Percentiles rank a stretch among this genome's conserved stretches.
phyloP scores from a whole-genome alignment of 2,329 filamentous ascomycete genomes.

The Phialocephala subalpina region DNA sequence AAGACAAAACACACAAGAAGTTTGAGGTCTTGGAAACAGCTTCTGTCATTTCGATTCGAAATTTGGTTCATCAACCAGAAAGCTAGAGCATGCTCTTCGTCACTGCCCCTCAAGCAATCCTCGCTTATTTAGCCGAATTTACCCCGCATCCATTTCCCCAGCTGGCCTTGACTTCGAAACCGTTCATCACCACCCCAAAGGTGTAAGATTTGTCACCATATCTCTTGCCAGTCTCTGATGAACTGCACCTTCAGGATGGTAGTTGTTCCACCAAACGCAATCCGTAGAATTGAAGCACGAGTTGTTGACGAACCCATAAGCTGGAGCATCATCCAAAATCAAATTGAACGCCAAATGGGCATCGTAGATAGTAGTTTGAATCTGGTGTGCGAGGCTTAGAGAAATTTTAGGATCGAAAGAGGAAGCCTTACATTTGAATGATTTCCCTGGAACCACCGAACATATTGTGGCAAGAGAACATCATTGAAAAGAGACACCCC shows the following conservation, averaged over 20 bases:
- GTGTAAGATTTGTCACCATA: background rate
- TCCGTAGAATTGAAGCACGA: background rate
- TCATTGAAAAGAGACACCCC: conserved; percentile 5
- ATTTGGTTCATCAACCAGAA: too few species aligned
- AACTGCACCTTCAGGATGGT: background rate
- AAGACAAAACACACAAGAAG: too few species aligned
- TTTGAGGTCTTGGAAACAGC: too few species aligned
- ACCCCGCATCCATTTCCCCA: too few species aligned
- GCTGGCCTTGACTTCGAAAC: too few species aligned
- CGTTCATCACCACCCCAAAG: background rate
- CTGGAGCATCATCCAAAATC: conserved; percentile 2
- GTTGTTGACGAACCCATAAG: background rate
- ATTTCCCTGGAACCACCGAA: background rate
- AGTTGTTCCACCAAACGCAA: conserved; percentile 6
- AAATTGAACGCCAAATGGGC: background rate
- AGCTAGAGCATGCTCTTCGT: too few species aligned
- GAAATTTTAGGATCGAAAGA: background rate
- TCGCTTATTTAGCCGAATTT: too few species aligned
- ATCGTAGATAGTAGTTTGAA: conserved; percentile 4
- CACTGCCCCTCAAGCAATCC: too few species aligned
- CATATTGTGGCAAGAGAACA: background rate
- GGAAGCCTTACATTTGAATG: conserved; percentile 7
- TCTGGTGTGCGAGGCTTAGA: background rate
- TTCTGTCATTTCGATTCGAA: too few species aligned
- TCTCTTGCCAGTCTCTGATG: background rate